Evolutionary conservation across 441 rosid genomes (phyloP).

Genomic region (Jatropha podagrica): DNA sequence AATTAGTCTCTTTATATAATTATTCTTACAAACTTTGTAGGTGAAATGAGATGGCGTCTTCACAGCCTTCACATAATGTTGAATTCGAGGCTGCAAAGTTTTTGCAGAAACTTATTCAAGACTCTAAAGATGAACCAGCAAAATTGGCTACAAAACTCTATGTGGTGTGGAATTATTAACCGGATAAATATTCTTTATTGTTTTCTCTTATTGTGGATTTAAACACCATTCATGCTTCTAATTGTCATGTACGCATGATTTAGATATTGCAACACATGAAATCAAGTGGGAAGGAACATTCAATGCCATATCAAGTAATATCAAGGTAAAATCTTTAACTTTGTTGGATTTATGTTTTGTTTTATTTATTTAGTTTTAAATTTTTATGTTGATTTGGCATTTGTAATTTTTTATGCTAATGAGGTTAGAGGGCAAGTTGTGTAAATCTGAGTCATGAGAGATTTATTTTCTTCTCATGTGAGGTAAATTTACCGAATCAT

Average conservation of each 20-base stretch:
- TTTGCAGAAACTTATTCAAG: constrained; percentile 96
- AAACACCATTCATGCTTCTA: constrained; percentile 10
- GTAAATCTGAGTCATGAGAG: neutral
- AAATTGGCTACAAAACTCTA: constrained; percentile 95
- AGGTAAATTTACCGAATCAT: neutral
- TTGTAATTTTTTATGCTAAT: neutral
- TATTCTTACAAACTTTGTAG: constrained; percentile 11
- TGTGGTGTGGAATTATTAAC: constrained; percentile 57
- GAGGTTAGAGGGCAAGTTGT: neutral
- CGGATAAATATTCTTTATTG: constrained; percentile 9
- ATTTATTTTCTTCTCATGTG: constrained; percentile 6
- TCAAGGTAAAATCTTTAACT: constrained; percentile 58
- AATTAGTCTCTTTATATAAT: neutral
- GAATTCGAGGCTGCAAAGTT: constrained; percentile 99
- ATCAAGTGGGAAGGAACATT: constrained; percentile 95
- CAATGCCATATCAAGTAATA: constrained; percentile 99
- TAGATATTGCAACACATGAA: constrained; percentile 99
- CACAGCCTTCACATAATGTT: constrained; percentile 77
- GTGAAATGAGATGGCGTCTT: constrained; percentile 63
- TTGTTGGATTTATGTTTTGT: constrained; percentile 5
- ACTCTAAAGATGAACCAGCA: constrained; percentile 94
- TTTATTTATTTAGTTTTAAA: neutral
- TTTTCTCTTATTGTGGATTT: constrained; percentile 17
- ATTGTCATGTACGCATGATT: constrained; percentile 26
- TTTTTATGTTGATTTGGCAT: neutral